These are phyloP conservation scores for Myxozyma udenii DNA, from an alignment of 805 yeast species.

Conservation along the genomic window DNA sequence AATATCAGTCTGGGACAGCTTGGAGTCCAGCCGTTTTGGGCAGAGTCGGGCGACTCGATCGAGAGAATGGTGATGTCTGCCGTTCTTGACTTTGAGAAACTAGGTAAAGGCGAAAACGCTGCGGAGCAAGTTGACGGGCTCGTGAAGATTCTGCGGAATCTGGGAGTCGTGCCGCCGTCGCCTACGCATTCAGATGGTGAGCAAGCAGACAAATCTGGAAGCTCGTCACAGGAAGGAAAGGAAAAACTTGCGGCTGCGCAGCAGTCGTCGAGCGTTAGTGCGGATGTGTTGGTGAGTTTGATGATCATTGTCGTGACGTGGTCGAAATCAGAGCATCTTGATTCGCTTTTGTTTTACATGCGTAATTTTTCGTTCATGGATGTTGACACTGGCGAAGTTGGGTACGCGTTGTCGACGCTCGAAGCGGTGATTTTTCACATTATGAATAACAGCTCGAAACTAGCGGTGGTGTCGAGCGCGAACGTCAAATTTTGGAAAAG, in stretches of 20 bases:
- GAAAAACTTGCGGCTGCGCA: slow-evolving; percentile 4
- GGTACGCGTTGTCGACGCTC: slow-evolving; percentile 76
- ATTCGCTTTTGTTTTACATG: slow-evolving; percentile 63
- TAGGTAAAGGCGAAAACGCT: slow-evolving; percentile 37
- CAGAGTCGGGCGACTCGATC: slow-evolving; percentile 34
- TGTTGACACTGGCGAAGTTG: slow-evolving; percentile 57
- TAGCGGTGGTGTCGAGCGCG: slow-evolving; percentile 44
- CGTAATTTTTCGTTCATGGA: slow-evolving; percentile 54
- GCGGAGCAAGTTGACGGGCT: slow-evolving; percentile 40
- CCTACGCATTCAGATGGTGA: slow-evolving; percentile 6
- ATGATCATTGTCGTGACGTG: slow-evolving; percentile 62
- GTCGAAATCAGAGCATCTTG: slow-evolving; percentile 56
- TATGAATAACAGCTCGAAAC: slow-evolving; percentile 42
- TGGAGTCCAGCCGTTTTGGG: slow-evolving; percentile 40
- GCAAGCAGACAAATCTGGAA: slow-evolving; percentile 8
- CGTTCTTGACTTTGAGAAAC: slow-evolving; percentile 48
- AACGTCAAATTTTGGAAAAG: slow-evolving; percentile 57
- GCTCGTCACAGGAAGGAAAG: slow-evolving; percentile 29
- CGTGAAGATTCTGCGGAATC: slow-evolving; percentile 31
- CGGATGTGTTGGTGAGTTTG: slow-evolving; percentile 38
- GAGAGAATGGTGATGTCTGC: slow-evolving; percentile 53
- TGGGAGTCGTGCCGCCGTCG: slow-evolving; percentile 30
- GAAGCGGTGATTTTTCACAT: slow-evolving; percentile 77
- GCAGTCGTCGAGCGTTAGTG: slow-evolving; percentile 27
- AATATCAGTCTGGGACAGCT: slow-evolving; percentile 45